Conservation (phyloP, 2,329 filamentous ascomycete species). For the Botryotinia calthae region DNA sequence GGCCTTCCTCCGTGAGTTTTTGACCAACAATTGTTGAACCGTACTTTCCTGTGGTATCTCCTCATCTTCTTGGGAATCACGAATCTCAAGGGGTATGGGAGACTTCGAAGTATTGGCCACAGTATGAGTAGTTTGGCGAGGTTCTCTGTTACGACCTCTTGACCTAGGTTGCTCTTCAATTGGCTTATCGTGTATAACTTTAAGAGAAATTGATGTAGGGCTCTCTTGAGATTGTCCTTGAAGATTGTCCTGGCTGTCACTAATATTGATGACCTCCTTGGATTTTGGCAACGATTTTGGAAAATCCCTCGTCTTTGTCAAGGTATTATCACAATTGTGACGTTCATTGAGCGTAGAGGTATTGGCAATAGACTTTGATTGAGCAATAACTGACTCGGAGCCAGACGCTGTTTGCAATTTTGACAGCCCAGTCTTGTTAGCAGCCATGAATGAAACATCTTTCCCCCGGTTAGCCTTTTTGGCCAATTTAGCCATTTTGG, state of each 20-base stretch:
- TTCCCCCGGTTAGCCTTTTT: slow-evolving; percentile 3
- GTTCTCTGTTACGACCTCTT: background rate
- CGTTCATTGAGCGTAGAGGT: background rate
- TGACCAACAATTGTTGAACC: background rate
- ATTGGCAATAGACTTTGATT: background rate
- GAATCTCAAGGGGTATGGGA: background rate
- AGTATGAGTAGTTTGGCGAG: background rate
- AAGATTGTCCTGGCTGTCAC: slow-evolving; percentile 12
- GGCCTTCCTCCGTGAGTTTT: background rate
- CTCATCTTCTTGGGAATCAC: slow-evolving; percentile 5
- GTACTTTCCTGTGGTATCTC: background rate
- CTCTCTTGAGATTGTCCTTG: background rate
- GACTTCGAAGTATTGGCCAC: background rate
- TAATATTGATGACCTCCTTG: slow-evolving; percentile 9
- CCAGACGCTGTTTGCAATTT: background rate
- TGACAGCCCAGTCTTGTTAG: background rate
- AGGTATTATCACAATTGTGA: background rate
- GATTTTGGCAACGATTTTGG: background rate
- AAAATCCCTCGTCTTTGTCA: background rate
- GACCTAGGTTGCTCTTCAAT: background rate
- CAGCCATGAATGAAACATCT: background rate
- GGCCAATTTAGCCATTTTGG: background rate
- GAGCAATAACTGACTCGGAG: slow-evolving; percentile 14
- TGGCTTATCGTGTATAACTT: background rate
- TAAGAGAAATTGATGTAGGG: background rate